These are phyloP conservation scores for Oxytropis ochrocephala DNA, from an alignment of 306 rosid genomes.

Conservation along the genomic window DNA sequence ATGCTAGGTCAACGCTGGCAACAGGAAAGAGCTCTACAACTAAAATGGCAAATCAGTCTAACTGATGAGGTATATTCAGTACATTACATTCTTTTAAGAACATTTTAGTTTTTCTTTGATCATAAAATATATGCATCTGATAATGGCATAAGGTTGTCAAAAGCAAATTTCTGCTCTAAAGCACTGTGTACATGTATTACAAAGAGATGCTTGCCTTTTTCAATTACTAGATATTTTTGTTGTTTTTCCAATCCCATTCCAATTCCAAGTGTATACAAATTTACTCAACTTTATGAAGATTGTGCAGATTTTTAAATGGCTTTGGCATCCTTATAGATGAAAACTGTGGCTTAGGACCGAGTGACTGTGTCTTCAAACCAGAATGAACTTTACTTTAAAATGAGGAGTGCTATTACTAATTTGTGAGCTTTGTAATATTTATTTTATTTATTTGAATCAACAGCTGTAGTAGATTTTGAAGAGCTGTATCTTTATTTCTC, in stretches of 20 bases:
- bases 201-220: neutral
- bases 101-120: neutral
- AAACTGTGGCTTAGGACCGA: neutral
- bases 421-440: neutral
- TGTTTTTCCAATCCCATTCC: neutral
- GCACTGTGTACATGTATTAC: neutral
- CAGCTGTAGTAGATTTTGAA: neutral
- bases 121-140: neutral
- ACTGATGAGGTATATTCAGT: conserved; percentile 39
- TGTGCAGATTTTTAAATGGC: conserved; percentile 4
- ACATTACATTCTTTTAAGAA: neutral
- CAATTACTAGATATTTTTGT: neutral
- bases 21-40: conserved; percentile 72
- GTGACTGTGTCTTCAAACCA: neutral
- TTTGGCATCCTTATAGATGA: neutral
- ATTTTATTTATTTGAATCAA: neutral
- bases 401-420: neutral
- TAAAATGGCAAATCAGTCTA: conserved; percentile 59
- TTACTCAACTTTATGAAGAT: neutral
- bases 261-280: neutral
- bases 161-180: neutral
- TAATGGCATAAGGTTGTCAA: neutral
- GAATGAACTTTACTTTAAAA: neutral
- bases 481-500: neutral
- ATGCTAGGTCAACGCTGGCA: conserved; percentile 93